Conservation (phyloP, 441 rosid species). For the Flueggea neowawraea region DNA sequence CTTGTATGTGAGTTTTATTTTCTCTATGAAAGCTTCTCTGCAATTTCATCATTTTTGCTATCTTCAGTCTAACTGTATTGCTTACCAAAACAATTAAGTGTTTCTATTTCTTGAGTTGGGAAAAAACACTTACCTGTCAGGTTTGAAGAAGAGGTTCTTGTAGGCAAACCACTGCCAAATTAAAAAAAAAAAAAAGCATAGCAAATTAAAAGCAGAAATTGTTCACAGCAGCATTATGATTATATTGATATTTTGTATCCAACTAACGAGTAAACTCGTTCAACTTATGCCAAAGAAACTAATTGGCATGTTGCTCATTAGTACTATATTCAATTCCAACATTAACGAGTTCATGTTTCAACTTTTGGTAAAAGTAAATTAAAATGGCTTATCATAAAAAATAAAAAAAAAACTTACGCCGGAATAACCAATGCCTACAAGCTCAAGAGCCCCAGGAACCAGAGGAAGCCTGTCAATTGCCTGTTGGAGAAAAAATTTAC, state of each 20-base stretch:
- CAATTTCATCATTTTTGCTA: conserved; percentile 8
- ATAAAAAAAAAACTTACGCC: conserved; percentile 58
- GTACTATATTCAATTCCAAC: no score
- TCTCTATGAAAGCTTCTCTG: conserved; percentile 76
- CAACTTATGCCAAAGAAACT: no score
- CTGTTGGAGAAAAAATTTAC: conserved; percentile 27
- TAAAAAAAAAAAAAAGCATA: not conserved
- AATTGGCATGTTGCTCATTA: no score
- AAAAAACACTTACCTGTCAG: conserved; percentile 56
- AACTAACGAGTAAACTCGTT: no score
- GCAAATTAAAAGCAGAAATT: not conserved
- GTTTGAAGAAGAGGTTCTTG: conserved; percentile 77
- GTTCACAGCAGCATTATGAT: not conserved
- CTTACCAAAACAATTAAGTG: no score
- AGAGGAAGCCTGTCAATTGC: conserved; percentile 92
- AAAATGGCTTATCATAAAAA: no score
- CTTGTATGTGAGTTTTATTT: conserved; percentile 53
- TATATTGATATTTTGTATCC: no score
- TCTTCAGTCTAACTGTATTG: not conserved
- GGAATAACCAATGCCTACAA: conserved; percentile 89
- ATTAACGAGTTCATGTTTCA: no score
- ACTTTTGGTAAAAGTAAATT: no score
- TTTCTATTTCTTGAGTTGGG: no score
- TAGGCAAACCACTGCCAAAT: conserved; percentile 77
- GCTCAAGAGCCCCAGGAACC: conserved; percentile 78